phyloP scores from a whole-genome alignment of 1,139 yeast genomes.

The Blastobotrys arbuscula region DNA sequence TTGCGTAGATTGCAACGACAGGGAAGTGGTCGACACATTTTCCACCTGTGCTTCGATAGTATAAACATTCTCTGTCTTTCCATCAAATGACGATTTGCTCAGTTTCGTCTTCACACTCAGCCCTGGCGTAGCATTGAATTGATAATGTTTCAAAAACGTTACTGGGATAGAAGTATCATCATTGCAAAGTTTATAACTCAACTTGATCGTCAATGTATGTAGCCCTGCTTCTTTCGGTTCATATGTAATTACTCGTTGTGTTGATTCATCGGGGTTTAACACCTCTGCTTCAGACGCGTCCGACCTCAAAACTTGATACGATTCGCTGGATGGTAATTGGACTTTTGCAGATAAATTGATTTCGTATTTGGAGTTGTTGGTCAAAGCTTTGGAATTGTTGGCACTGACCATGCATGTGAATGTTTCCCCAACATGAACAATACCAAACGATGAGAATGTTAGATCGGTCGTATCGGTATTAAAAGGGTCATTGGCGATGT shows the following conservation, averaged over 20 bases:
- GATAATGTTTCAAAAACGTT: slow-evolving; percentile 27
- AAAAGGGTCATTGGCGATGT: slow-evolving; percentile 6
- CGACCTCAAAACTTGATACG: background rate
- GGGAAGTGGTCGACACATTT: slow-evolving; percentile 28
- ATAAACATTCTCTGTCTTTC: slow-evolving; percentile 8
- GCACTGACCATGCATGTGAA: slow-evolving; percentile 27
- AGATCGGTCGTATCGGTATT: slow-evolving; percentile 16
- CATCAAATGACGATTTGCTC: slow-evolving; percentile 11
- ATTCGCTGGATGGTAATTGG: slow-evolving; percentile 19
- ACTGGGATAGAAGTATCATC: slow-evolving; percentile 12
- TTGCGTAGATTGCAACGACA: slow-evolving; percentile 31
- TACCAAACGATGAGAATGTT: slow-evolving; percentile 27
- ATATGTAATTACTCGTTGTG: slow-evolving; percentile 25
- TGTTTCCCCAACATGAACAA: slow-evolving; percentile 30
- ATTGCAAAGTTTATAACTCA: slow-evolving; percentile 18
- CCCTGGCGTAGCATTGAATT: slow-evolving; percentile 31
- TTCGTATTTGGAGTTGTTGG: slow-evolving; percentile 11
- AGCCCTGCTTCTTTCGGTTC: slow-evolving; percentile 30
- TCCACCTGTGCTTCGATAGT: slow-evolving; percentile 35
- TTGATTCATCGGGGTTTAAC: slow-evolving; percentile 18
- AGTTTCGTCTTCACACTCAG: slow-evolving; percentile 31
- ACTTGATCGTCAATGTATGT: slow-evolving; percentile 28
- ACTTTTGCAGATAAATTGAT: slow-evolving; percentile 22
- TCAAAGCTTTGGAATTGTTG: slow-evolving; percentile 11
- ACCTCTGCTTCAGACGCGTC: slow-evolving; percentile 11